Conservation (phyloP, 2,329 filamentous ascomycete species). For the Camillea tinctor region DNA sequence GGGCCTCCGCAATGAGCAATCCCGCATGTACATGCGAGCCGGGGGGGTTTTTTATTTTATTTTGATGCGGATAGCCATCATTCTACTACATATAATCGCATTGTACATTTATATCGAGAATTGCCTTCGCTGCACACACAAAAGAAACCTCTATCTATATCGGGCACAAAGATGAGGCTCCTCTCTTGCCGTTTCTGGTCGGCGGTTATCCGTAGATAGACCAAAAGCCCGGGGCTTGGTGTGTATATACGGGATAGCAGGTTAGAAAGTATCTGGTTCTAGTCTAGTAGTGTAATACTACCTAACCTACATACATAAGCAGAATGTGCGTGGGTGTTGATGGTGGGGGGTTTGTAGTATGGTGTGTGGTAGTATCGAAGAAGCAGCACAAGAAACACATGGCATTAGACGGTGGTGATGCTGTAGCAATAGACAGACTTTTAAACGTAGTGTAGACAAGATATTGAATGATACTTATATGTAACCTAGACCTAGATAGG, state of each 20-base stretch:
- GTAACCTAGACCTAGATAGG: too few relatives aligned
- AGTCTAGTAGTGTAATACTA: too few relatives aligned
- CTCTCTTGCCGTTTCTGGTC: background rate
- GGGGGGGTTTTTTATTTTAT: too few relatives aligned
- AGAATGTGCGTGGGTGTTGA: conserved; percentile 14
- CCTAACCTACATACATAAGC: too few relatives aligned
- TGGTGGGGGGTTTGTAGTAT: conserved; percentile 8
- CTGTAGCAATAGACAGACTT: conserved; percentile 3
- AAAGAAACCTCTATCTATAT: conserved; percentile 1
- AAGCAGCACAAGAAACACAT: conserved; percentile 13
- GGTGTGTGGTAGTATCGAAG: conserved; percentile 13
- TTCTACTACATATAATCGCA: background rate
- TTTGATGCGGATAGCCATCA: background rate
- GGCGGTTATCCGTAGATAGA: background rate
- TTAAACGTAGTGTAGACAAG: background rate
- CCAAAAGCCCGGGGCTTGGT: too few relatives aligned
- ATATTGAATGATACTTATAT: too few relatives aligned
- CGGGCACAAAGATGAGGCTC: background rate
- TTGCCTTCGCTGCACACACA: background rate
- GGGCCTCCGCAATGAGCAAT: conserved; percentile 1
- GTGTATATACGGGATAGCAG: too few relatives aligned
- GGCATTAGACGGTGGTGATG: conserved; percentile 6
- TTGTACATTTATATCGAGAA: background rate
- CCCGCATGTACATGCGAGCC: background rate
- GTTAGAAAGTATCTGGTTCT: too few relatives aligned